Evolutionary conservation across 768 basidiomycete genomes (phyloP), one percentile per base, ranked within the genome.

Genomic region (Galerina marginata): DNA sequence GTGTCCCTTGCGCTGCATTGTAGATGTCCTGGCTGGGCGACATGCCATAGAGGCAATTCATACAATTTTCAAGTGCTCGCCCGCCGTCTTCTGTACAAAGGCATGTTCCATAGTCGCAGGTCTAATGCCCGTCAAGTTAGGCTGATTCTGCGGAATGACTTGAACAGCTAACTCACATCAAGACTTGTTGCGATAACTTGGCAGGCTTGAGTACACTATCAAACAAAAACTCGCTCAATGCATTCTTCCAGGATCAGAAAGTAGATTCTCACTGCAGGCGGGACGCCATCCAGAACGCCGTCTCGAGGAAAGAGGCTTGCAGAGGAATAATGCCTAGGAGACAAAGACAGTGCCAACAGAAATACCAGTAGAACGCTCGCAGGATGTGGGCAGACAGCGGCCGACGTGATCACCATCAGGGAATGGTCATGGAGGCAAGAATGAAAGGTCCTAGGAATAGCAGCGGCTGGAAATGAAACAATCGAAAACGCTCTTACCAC

Each of bases 11-110:
- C 2, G 60, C 64, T 9, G 64, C 60, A 45, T 36, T 20, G 20
- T 62, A 62, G 4, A 56, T 53, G 23, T 65, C 58, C 15, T 51
- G 54, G 3, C 10, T 62, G 0, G 64, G 60, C 33, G 46, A 36
- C 5, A 58, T 9, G 23, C 23, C 40, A 23, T 65, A 65, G n/a
- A 65, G 38, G 26, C 64, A 65, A n/a, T 57, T 59, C 47, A 65
- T 53, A 26, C 64, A 65, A 26, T 45, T 51, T 16, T 62, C 44
- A 12, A 65, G 55, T 6, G 46, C 45, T 10, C 36, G 37, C 16
- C 57, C 64, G 9, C 48, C 52, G 12, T 65, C 56, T 6, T 62
- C 36, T 37, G 54, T 59, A 45, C 64, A 65, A 9, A 65, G 54
- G 52, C 64, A 65, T 12, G 58, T 47, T 15, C 58, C 58, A 51